Percentiles rank a stretch among this genome's conserved stretches.
Conservation (phyloP, 768 basidiomycete genomes). For the Fomitopsis pulvina region DNA sequence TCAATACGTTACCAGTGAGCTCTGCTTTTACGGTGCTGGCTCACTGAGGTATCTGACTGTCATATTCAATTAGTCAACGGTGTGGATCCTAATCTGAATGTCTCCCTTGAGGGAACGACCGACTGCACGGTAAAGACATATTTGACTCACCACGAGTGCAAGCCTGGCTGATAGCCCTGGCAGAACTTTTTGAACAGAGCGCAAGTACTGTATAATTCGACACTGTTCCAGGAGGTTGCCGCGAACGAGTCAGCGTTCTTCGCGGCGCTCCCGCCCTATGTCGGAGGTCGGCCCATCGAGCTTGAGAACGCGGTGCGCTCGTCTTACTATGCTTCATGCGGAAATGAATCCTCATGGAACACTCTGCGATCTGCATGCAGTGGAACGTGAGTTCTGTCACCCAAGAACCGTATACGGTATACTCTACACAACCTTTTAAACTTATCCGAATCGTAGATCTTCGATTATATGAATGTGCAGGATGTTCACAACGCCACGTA, state of each 20-base stretch:
- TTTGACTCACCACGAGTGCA: neutral
- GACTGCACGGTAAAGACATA: slow-evolving; percentile 40
- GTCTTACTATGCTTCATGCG: slow-evolving; percentile 1
- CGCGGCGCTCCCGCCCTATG: slow-evolving; percentile 37
- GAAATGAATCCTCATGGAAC: neutral
- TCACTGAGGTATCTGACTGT: neutral
- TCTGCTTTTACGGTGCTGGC: neutral
- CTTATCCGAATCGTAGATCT: slow-evolving; percentile 37
- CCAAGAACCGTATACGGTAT: neutral
- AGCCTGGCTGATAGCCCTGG: neutral
- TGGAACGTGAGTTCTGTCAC: slow-evolving; percentile 38
- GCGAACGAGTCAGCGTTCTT: slow-evolving; percentile 43
- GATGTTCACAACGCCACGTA: slow-evolving; percentile 60
- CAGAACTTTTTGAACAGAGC: slow-evolving; percentile 29
- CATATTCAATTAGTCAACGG: slow-evolving; percentile 41
- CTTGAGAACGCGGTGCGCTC: slow-evolving; percentile 53
- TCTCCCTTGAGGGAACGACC: slow-evolving; percentile 64
- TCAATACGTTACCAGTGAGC: slow-evolving; percentile 45
- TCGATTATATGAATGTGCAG: slow-evolving; percentile 70
- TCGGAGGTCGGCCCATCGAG: slow-evolving; percentile 46
- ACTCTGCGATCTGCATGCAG: slow-evolving; percentile 16
- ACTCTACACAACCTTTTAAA: neutral
- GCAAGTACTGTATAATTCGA: slow-evolving; percentile 47
- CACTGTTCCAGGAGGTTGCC: slow-evolving; percentile 40
- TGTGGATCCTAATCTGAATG: slow-evolving; percentile 52